phyloP scores from a whole-genome alignment of 2,329 filamentous ascomycete species.

The Beauveria sp. region DNA sequence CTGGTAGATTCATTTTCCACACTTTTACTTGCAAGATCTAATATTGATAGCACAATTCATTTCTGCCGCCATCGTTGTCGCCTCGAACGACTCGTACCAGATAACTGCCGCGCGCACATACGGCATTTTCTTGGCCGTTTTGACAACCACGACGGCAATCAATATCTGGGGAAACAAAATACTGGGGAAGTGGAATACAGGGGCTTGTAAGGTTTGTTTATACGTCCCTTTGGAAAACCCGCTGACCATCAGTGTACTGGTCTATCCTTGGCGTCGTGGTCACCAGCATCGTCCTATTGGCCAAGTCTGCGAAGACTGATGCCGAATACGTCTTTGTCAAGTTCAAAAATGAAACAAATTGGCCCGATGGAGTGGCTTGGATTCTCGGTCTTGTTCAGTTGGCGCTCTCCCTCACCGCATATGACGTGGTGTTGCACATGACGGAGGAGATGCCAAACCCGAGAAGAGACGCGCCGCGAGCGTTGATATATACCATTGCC shows the following conservation, averaged over 20 bases:
- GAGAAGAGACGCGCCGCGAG: slow-evolving; percentile 30
- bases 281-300: slow-evolving; percentile 35
- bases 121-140: slow-evolving; percentile 32
- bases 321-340: slow-evolving; percentile 35
- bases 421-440: slow-evolving; percentile 38
- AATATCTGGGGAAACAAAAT: slow-evolving; percentile 35
- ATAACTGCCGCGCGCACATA: slow-evolving; percentile 33
- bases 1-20: slow-evolving; percentile 20
- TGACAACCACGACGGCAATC: slow-evolving; percentile 28
- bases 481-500: slow-evolving; percentile 34
- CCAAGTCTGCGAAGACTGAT: slow-evolving; percentile 34
- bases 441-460: slow-evolving; percentile 39
- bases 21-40: not conserved
- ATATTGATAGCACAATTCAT: slow-evolving; percentile 31
- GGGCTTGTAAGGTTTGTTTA: slow-evolving; percentile 23
- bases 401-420: slow-evolving; percentile 29
- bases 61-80: slow-evolving; percentile 32
- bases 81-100: slow-evolving; percentile 28
- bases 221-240: not conserved
- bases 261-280: slow-evolving; percentile 33
- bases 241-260: slow-evolving; percentile 28
- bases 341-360: slow-evolving; percentile 37
- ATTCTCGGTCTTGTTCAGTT: slow-evolving; percentile 37
- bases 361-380: slow-evolving; percentile 39
- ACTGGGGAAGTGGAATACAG: slow-evolving; percentile 33